A percentile compares a stretch with the other conserved stretches of the same genome.
phyloP scores from a whole-genome alignment of 2,329 filamentous ascomycete species.

The Hypocreales sp. region DNA sequence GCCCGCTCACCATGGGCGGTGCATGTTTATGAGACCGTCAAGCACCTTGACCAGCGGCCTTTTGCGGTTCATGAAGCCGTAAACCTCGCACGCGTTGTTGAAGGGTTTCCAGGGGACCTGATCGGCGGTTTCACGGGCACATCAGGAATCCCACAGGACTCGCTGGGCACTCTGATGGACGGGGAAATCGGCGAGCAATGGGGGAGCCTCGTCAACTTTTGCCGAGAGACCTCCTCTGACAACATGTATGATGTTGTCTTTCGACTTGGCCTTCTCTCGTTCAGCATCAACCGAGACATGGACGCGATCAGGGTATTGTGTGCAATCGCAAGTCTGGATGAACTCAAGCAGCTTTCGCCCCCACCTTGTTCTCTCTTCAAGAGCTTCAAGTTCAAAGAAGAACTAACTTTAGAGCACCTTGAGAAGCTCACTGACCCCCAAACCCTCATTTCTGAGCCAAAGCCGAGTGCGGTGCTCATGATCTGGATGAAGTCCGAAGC shows the following conservation, averaged over 20 bases:
- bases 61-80: not conserved
- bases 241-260: not conserved
- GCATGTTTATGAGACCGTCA: conserved; percentile 1
- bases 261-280: conserved; percentile 4
- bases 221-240: not conserved
- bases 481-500: no score
- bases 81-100: not conserved
- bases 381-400: conserved; percentile 3
- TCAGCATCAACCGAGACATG: conserved; percentile 1
- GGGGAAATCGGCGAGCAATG: conserved; percentile 1
- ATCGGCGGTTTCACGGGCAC: conserved; percentile 1
- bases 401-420: conserved; percentile 1
- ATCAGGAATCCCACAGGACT: not conserved
- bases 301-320: conserved; percentile 4
- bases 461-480: no score
- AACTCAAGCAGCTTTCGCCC: conserved; percentile 1
- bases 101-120: not conserved
- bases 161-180: conserved; percentile 2
- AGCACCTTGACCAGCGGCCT: not conserved
- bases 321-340: conserved; percentile 1
- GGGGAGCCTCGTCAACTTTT: conserved; percentile 3
- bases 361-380: conserved; percentile 2
- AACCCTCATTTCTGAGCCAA: no score
- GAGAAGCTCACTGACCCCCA: not conserved
- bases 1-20: not conserved